Evolutionary conservation across 1,284 basidiomycete genomes (phyloP), one percentile per base, ranked within the genome.

Genomic region (Apiotrichum sp.): DNA sequence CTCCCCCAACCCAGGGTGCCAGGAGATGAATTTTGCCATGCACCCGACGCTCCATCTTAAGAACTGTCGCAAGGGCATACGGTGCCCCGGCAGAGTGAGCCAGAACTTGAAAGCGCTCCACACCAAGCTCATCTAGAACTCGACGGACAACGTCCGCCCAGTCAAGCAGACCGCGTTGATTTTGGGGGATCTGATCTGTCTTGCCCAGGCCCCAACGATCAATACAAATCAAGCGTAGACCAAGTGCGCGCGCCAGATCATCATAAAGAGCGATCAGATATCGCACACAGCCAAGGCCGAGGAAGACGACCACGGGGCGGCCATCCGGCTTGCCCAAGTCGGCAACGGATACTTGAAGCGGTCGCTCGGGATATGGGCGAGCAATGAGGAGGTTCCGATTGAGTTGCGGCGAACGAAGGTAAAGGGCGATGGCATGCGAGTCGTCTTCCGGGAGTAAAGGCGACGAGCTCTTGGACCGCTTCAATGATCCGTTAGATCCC

Each of bases 51-150:
- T 85, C 85, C 40, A 84, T 79, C 59, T 83, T 83, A 65, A 87
- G 84, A 9, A 88, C 89, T 49, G 89, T 87, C 0, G 92, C 91
- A 52, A 96, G 79, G 0, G 93, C 93, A 72, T 96, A 98, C 0
- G 95, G 93, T 6, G 89, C 88, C 9, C 95, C 95, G 6, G 95
- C 95, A n/a, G 89, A 93, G 77, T 98, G 95, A 1, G 93, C 95
- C 79, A 98, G 84, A 40, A 98, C 78, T 63, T 89, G 88, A 71
- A 89, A 95, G 62, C 83, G 80, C n/a, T 81, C 80, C 40, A 98
- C 84, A 10, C 82, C 81, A 41, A 98, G 79, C 53, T 83, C 78
- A 66, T 93, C 88, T 31, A 93, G 83, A 3, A 97, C 87, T 72
- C 93, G 89, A 64, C 89, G 87, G 3, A 98, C 89, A 0, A 93